Evolutionary conservation across 495 filamentous ascomycete species (phyloP), one percentile per base, ranked within the genome.

Genomic region (Penicillium waksmanii): DNA sequence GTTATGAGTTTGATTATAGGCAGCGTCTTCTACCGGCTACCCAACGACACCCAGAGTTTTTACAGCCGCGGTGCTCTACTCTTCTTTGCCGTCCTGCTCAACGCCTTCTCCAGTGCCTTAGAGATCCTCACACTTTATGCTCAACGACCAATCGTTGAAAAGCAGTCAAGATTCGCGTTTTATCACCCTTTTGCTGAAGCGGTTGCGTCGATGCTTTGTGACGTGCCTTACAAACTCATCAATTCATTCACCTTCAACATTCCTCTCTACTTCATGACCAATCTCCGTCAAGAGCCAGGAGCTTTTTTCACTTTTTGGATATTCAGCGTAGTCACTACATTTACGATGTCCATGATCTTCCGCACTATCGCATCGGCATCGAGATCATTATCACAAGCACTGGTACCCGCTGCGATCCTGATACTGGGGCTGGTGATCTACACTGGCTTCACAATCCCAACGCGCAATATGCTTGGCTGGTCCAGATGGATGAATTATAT

Each of bases 41-140:
- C 80, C 23, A 66, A 58, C 1, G 77, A 77, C 34, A 90, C 89
- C 3, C 63, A 67, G 36, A 88, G 82, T 64, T 92, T 96, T 74
- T 96, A 83, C 75, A 78, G 82, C 57, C 81, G 89, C 17, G 90
- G 89, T 25, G 88, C 87, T 52, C 76, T 96, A 10, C 74, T 96
- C 27, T 96, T 96, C 80, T 94, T 96, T 64, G 87, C 89, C 52
- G 84, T 93, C 61, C 79, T 96, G 11, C 51, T 94, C 73, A 95
- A 94, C 66, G 91, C 92, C 17, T 93, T 96, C 58, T 76, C 85
- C 57, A 87, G 83, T 64, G 83, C 83, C 56, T 78, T 93, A 5
- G 91, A 94, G 62, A 85, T 88, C 60, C 75, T 82, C 48, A 78
- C 57, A 2, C 68, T 85, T 6, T 86, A 84, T 52, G 71, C 68